Percentiles rank a stretch among this genome's conserved stretches.
Evolutionary conservation across 2,329 filamentous ascomycete species (phyloP).

Genomic region (Colletotrichum siamense): DNA sequence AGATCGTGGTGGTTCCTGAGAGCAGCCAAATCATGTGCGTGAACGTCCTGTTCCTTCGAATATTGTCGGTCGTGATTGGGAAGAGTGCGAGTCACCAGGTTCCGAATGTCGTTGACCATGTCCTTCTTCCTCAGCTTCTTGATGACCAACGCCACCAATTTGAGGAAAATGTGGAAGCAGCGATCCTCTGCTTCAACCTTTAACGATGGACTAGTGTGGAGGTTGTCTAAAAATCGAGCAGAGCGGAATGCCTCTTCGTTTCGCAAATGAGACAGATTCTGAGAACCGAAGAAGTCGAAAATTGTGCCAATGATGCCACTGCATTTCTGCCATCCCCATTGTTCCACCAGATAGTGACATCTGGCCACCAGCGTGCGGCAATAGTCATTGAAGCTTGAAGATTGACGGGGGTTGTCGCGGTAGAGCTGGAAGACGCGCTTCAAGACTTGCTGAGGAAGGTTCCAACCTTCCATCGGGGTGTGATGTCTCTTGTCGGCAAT

Average conservation of each 20-base stretch:
- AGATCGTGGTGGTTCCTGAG: constrained; percentile 74
- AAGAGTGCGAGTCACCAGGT: constrained; percentile 65
- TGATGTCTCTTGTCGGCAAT: constrained; percentile 41
- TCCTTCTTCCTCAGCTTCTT: constrained; percentile 52
- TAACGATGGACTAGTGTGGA: constrained; percentile 52
- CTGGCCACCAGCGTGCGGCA: constrained; percentile 63
- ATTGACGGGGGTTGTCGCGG: constrained; percentile 57
- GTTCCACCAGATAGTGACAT: constrained; percentile 66
- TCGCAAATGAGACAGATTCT: constrained; percentile 65
- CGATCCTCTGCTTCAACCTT: constrained; percentile 59
- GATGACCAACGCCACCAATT: constrained; percentile 65
- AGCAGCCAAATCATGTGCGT: constrained; percentile 66
- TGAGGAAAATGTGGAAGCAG: constrained; percentile 73
- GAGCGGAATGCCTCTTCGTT: constrained; percentile 70
- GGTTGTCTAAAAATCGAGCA: constrained; percentile 64
- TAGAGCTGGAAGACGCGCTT: constrained; percentile 65
- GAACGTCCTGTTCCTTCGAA: constrained; percentile 65
- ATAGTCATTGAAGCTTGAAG: constrained; percentile 70
- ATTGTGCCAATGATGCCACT: constrained; percentile 63
- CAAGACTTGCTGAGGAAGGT: constrained; percentile 60
- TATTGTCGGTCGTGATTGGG: constrained; percentile 72
- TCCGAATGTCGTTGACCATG: constrained; percentile 62
- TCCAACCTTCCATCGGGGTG: constrained; percentile 62
- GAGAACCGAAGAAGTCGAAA: constrained; percentile 72
- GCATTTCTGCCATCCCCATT: constrained; percentile 70